A percentile compares a stretch with the other conserved stretches of the same genome.
phyloP scores from a whole-genome alignment of 2,329 filamentous ascomycete genomes.

The Diaporthe sp. region DNA sequence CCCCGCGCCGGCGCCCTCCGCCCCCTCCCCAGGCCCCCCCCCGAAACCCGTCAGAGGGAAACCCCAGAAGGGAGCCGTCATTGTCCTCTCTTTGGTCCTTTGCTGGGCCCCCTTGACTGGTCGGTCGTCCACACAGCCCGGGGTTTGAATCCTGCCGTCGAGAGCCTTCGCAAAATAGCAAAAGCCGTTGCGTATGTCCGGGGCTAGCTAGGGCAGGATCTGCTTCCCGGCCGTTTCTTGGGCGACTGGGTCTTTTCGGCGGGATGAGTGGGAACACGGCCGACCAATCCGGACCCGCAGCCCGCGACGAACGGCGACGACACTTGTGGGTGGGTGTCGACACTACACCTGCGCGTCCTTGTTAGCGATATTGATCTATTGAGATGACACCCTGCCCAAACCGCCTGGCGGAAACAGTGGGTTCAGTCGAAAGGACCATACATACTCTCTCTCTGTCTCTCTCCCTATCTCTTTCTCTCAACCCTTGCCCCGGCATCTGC shows the following conservation, averaged over 20 bases:
- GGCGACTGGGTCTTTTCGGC: not conserved
- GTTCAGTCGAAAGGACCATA: not conserved
- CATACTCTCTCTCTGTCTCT: not conserved
- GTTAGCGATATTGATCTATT: constrained; percentile 16
- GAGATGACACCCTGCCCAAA: not conserved
- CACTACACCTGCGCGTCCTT: constrained; percentile 8
- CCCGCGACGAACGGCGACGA: not conserved
- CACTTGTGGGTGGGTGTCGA: not conserved
- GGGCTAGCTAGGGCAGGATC: constrained; percentile 15
- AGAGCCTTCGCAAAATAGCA: constrained; percentile 8
- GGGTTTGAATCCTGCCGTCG: constrained; percentile 23
- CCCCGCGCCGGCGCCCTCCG: too few species aligned
- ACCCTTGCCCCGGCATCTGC: constrained; percentile 3
- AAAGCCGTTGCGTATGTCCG: constrained; percentile 27
- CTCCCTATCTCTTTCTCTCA: not conserved
- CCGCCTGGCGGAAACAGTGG: not conserved
- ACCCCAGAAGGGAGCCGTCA: not conserved
- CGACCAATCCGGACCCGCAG: not conserved
- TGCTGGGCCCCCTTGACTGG: not conserved
- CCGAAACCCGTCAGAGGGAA: too few species aligned
- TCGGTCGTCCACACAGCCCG: not conserved
- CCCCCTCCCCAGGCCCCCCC: not conserved
- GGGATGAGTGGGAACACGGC: too few species aligned
- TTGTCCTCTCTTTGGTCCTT: not conserved
- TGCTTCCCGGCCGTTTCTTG: constrained; percentile 1